A percentile compares a stretch with the other conserved stretches of the same genome.
Conservation (phyloP, 2,329 filamentous ascomycete species). For the Pestalotiopsis sp. region DNA sequence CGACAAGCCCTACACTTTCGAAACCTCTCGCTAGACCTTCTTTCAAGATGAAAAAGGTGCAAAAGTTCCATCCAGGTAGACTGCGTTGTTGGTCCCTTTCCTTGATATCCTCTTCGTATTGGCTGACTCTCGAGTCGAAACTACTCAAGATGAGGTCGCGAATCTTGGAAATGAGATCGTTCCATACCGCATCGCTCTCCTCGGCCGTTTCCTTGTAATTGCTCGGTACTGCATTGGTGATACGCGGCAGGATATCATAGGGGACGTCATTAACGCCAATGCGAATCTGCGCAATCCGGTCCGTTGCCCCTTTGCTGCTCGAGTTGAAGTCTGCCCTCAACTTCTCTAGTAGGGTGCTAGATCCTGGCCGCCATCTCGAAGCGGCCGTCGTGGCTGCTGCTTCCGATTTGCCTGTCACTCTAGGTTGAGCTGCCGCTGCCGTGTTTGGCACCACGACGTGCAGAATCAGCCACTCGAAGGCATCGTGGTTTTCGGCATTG, state of each 20-base stretch:
- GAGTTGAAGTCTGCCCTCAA: conserved; percentile 87
- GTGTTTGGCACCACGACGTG: conserved; percentile 92
- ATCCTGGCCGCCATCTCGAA: conserved; percentile 76
- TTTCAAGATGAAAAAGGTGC: conserved; percentile 97
- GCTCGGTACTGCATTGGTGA: conserved; percentile 62
- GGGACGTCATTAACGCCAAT: conserved; percentile 71
- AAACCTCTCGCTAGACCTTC: conserved; percentile 92
- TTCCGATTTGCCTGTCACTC: conserved; percentile 54
- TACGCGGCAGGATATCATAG: conserved; percentile 62
- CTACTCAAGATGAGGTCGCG: conserved; percentile 85
- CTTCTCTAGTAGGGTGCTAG: conserved; percentile 85
- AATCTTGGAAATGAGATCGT: conserved; percentile 80
- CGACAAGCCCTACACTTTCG: conserved; percentile 92
- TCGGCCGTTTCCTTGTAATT: conserved; percentile 70
- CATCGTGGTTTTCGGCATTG: conserved; percentile 89
- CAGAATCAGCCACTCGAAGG: conserved; percentile 91
- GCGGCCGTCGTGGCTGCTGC: conserved; percentile 59
- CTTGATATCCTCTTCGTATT: conserved; percentile 96
- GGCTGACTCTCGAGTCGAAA: conserved; percentile 85
- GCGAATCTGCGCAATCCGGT: conserved; percentile 83
- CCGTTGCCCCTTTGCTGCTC: conserved; percentile 65
- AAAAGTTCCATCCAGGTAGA: conserved; percentile 97
- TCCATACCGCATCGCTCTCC: conserved; percentile 81
- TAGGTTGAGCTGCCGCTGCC: conserved; percentile 74
- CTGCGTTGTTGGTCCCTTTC: conserved; percentile 87